Conservation (phyloP, 2,329 filamentous ascomycete genomes). For the Didymella keratinophila region DNA sequence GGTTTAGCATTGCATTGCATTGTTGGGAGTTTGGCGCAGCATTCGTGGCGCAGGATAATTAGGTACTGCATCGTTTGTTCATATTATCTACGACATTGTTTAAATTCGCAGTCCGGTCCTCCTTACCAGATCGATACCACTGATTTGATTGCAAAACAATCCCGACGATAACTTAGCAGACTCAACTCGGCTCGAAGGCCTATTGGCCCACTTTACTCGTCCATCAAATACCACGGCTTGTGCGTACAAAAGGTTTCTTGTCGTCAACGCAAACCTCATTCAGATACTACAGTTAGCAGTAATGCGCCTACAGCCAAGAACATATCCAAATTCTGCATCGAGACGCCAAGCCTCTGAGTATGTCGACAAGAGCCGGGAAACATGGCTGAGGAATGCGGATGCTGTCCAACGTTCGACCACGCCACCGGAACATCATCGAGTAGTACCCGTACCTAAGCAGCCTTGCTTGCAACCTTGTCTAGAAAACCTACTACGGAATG, state of each 20-base stretch:
- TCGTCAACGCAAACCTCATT: too few relatives aligned
- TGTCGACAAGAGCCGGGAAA: background rate
- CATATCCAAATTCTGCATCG: background rate
- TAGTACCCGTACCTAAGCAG: background rate
- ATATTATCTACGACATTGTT: background rate
- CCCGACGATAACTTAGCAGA: background rate
- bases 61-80: background rate
- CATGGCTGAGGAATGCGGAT: background rate
- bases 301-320: background rate
- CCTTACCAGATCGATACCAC: background rate
- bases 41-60: conserved; percentile 4
- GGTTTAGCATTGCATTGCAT: conserved; percentile 8
- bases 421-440: too few relatives aligned
- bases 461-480: background rate
- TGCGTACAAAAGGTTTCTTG: too few relatives aligned
- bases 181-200: background rate
- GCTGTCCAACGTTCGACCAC: background rate
- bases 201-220: background rate
- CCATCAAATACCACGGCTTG: background rate
- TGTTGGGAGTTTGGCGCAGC: conserved; percentile 2
- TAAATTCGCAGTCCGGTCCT: background rate
- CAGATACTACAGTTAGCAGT: background rate
- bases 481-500: background rate
- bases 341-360: background rate
- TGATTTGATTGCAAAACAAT: background rate